Evolutionary conservation across 352 stramenopile species (phyloP).

Genomic region (Globisporangium iwayamae): DNA sequence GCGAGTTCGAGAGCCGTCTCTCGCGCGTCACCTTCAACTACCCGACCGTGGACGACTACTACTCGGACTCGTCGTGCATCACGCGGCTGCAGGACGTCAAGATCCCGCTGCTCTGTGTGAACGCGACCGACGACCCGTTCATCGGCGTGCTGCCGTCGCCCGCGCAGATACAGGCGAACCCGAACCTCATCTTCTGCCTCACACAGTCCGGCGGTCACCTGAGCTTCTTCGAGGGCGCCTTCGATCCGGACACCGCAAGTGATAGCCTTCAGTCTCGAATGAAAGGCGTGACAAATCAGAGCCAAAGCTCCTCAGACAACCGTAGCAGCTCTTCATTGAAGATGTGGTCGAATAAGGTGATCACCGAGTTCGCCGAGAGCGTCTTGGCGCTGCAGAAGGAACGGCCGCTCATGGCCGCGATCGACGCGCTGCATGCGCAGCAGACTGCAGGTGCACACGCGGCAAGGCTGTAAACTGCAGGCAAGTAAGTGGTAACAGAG

Average conservation of each 20-base stretch:
- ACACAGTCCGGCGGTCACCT: slow-evolving; percentile 69
- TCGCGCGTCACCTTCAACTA: slow-evolving; percentile 60
- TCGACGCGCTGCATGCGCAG: too few relatives aligned
- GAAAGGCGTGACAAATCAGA: slow-evolving; percentile 25
- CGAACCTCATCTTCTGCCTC: slow-evolving; percentile 60
- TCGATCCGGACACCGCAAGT: neutral
- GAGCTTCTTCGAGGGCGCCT: slow-evolving; percentile 50
- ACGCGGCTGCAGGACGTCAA: slow-evolving; percentile 30
- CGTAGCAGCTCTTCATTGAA: slow-evolving; percentile 6
- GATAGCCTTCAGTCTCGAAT: too few relatives aligned
- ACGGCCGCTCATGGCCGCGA: too few relatives aligned
- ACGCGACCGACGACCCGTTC: slow-evolving; percentile 62
- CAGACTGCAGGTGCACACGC: too few relatives aligned
- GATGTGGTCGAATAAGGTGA: slow-evolving; percentile 35
- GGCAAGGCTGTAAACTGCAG: too few relatives aligned
- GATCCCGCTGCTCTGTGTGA: slow-evolving; percentile 64
- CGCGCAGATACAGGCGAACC: slow-evolving; percentile 36
- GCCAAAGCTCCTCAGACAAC: slow-evolving; percentile 23
- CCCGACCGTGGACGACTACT: slow-evolving; percentile 55
- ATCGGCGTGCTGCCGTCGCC: slow-evolving; percentile 35
- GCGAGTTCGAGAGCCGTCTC: slow-evolving; percentile 62
- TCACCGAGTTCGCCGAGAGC: slow-evolving; percentile 37
- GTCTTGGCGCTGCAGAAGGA: neutral
- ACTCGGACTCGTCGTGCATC: slow-evolving; percentile 45
- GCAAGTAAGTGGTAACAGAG: too few relatives aligned